These are phyloP conservation scores for Sordaria brevicollis DNA, from an alignment of 495 filamentous ascomycete genomes.

Conservation along the genomic window DNA sequence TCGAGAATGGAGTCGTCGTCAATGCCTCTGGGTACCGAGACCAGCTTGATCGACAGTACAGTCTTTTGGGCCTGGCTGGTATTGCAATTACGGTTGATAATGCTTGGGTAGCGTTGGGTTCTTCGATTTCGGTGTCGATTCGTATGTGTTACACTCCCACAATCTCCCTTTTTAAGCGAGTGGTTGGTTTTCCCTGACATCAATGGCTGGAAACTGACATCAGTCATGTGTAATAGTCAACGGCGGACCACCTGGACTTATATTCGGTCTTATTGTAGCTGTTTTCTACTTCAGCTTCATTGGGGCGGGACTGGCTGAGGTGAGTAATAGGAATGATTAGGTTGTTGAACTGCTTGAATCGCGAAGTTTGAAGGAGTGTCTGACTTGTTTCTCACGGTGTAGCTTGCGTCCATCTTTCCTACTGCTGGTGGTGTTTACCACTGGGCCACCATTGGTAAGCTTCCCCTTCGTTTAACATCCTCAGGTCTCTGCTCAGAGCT, in stretches of 20 bases:
- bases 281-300: slow-evolving; percentile 36
- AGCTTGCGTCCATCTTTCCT: slow-evolving; percentile 71
- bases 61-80: slow-evolving; percentile 40
- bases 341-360: neutral
- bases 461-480: neutral
- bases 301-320: slow-evolving; percentile 33
- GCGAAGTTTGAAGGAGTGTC: neutral
- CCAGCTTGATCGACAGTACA: slow-evolving; percentile 45
- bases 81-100: slow-evolving; percentile 45
- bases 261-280: slow-evolving; percentile 43
- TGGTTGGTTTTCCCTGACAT: neutral
- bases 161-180: neutral
- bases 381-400: slow-evolving; percentile 5
- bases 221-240: slow-evolving; percentile 27
- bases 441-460: slow-evolving; percentile 58
- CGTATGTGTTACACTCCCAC: slow-evolving; percentile 20
- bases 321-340: slow-evolving; percentile 3
- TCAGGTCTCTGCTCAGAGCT: neutral
- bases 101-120: slow-evolving; percentile 46
- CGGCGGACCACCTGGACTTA: slow-evolving; percentile 46
- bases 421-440: slow-evolving; percentile 79
- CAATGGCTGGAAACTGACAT: slow-evolving; percentile 1
- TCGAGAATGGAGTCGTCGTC: slow-evolving; percentile 28
- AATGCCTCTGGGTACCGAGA: slow-evolving; percentile 49
- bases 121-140: slow-evolving; percentile 42